Base-by-base conservation (phyloP, 768 basidiomycete species). In the Filobasidium wieringae region DNA sequence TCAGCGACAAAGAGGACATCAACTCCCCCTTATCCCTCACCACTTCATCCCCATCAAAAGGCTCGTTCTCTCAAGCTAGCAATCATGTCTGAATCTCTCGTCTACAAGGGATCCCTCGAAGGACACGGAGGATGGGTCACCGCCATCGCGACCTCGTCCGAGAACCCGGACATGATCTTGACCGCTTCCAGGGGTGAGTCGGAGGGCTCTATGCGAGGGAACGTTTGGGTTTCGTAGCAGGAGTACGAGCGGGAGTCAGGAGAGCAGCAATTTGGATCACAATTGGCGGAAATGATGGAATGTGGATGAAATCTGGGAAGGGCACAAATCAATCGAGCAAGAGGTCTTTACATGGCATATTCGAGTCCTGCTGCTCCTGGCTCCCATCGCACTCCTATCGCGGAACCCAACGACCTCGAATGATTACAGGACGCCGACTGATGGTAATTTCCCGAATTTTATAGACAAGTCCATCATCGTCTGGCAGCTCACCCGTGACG, bases 391-490 rank as follows among this genome's bases (percentile, higher is more conserved):
- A 15, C 37, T 40, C 11, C n/a, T n/a, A 4, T 40, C 37, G 11
- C 11, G 17, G 37, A 40, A 40, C 37, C 37, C 37, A 40, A 15
- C 11, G 5, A 40, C 37, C 3, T 40, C 22, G 37, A 19, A 4
- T 14, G 29, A 47, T 14, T 22, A 47, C 17, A 47, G 14, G 2
- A 12, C 22, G 24, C 43, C 29, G 22, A 47, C 43, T 24, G 43
- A 47, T 45, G 8, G n/a, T 7, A 7, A 19, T 22, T 4, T 22
- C 32, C 30, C 4, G 27, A n/a, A 39, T 27, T n/a, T 27, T 15
- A 41, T 75, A 93, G 95, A 99, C 86, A 97, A 95, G 83, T 95
- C 90, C 56, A 88, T 96, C 80, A 96, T 99, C 74, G 91, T 96
- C 73, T 99, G 95, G 95, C 87, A 90, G 75, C 80, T 99, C 73